Evolutionary conservation across 148 eudicot genomes (phyloP), one percentile per base, ranked within the genome.

Genomic region (Agrostemma githago): DNA sequence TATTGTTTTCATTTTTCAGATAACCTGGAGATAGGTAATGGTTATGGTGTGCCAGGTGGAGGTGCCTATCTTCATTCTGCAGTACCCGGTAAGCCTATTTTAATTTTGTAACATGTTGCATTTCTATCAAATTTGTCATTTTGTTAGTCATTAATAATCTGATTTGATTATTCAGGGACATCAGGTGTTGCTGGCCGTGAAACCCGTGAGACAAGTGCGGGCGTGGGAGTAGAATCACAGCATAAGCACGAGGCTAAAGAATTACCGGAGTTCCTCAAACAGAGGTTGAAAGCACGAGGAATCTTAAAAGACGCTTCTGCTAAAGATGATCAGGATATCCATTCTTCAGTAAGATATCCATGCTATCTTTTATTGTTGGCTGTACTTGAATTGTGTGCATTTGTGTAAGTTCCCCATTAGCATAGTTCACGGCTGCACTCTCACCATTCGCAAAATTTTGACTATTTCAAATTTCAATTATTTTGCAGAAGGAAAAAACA

Each of bases 11-110:
- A 73, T 59, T 46, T 79, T 53, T 71, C 79, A 94, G 98, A 85
- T 75, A 89, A 94, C 81, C 57, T 85, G 77, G 98, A 94, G 75
- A 94, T 94, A 63, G 98, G 98, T 82, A 94, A 94, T 85, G 98
- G 98, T 57, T 94, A 94, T 83, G 98, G 98, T 26, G 97, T 94
- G 69, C 98, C 98, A 7, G 98, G 98, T 75, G 98, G 98, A 65
- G 98, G 91, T 76, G 98, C 97, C 83, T 91, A 91, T 71, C 48
- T 64, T 75, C 79, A 82, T 83, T 82, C 87, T 79, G 72, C 88
- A 75, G 72, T 69, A 43, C 63, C 83, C 39, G 79, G 89, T 93
- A 85, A 80, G 84, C 10, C 65, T 74, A 19, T 19, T 63, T 54
- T 37, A 60, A 51, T 17, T 38, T 42, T 19, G 74, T 26, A 26